A percentile compares a stretch with the other conserved stretches of the same genome.
These are phyloP conservation scores for Cicer bijugum DNA, from an alignment of 306 rosid genomes.

Conservation along the genomic window DNA sequence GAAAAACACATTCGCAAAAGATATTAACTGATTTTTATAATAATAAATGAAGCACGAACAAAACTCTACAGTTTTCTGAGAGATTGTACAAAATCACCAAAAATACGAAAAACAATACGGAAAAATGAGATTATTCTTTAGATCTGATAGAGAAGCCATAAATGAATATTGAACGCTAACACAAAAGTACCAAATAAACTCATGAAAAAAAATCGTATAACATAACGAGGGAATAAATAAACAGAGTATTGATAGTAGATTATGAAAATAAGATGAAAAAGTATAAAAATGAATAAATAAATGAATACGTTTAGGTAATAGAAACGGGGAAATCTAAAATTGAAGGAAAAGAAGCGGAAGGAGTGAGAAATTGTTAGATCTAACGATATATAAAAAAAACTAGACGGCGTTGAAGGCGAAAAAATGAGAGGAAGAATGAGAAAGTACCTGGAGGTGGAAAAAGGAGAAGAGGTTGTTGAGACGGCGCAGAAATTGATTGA, in stretches of 20 bases:
- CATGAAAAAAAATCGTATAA: background rate
- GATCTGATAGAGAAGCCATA: conserved; percentile 30
- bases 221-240: background rate
- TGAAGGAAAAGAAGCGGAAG: too few species aligned
- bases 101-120: background rate
- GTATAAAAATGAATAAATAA: background rate
- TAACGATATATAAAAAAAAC: background rate
- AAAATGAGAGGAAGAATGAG: background rate
- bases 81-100: background rate
- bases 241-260: background rate
- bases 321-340: conserved; percentile 8
- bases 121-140: background rate
- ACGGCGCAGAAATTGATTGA: conserved; percentile 2
- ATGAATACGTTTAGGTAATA: background rate
- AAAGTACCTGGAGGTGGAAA: conserved; percentile 4
- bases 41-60: background rate
- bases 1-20: background rate
- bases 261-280: background rate
- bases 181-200: background rate
- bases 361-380: background rate
- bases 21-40: too few species aligned
- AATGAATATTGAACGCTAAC: background rate
- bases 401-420: background rate
- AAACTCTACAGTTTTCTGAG: background rate
- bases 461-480: background rate